Evolutionary conservation across 331 rosid species (phyloP).

Genomic region (Stylosanthes scabra): DNA sequence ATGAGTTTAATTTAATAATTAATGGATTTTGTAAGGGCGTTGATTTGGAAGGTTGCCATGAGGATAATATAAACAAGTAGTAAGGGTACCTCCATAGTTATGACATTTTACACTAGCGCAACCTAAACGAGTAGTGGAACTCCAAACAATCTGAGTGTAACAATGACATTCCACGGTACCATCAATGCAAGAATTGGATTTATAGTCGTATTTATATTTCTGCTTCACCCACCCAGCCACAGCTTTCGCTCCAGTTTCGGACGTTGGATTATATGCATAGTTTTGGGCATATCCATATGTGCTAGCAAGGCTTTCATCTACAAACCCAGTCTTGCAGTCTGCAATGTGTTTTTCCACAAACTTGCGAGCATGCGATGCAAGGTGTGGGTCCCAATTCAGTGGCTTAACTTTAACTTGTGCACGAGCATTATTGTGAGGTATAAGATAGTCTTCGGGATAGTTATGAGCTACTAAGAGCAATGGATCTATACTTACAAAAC

Average conservation of each 20-base stretch:
- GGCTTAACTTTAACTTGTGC: conserved; percentile 21
- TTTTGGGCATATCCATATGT: conserved; percentile 52
- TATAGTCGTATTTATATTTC: conserved; percentile 34
- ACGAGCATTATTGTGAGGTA: conserved; percentile 48
- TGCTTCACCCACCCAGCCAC: conserved; percentile 45
- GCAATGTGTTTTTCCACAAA: conserved; percentile 31
- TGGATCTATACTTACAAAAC: no score
- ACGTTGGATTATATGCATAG: conserved; percentile 38
- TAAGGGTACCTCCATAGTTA: conserved; percentile 28
- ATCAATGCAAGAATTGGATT: conserved; percentile 26
- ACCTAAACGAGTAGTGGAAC: conserved; percentile 10
- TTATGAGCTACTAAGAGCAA: conserved; percentile 31
- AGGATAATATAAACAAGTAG: conserved; percentile 40
- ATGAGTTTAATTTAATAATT: no score
- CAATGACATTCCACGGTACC: conserved; percentile 11
- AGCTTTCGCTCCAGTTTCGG: background rate
- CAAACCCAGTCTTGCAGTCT: conserved; percentile 32
- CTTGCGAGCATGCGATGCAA: conserved; percentile 37
- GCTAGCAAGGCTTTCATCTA: conserved; percentile 21
- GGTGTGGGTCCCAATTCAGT: conserved; percentile 26
- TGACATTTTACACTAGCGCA: conserved; percentile 38
- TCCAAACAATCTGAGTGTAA: conserved; percentile 44
- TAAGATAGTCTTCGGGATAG: conserved; percentile 41
- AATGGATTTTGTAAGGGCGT: conserved; percentile 30
- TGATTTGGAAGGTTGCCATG: conserved; percentile 38